Evolutionary conservation across 1,139 yeast species (phyloP).

Genomic region (Lodderomyces parapsilosis): DNA sequence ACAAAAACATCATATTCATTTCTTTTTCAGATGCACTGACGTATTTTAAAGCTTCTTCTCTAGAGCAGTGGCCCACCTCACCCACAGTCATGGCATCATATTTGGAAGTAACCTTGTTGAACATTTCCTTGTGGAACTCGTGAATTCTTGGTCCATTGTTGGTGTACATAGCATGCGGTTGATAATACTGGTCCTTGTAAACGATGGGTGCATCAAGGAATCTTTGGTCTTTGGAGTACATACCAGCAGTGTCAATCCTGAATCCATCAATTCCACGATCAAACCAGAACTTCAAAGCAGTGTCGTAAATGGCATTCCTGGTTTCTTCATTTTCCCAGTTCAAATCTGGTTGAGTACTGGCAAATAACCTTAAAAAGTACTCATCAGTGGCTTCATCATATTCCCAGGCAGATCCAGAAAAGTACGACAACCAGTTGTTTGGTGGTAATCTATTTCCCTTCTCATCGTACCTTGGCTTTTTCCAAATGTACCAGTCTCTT

Average conservation of each 20-base stretch:
- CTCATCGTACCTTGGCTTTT: constrained; percentile 44
- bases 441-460: constrained; percentile 53
- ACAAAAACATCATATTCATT: constrained; percentile 52
- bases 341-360: constrained; percentile 54
- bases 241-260: constrained; percentile 54
- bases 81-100: constrained; percentile 60
- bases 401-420: constrained; percentile 57
- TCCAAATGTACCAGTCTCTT: constrained; percentile 65
- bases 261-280: constrained; percentile 59
- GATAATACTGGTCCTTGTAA: constrained; percentile 40
- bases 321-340: constrained; percentile 58
- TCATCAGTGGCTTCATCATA: constrained; percentile 52
- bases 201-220: constrained; percentile 51
- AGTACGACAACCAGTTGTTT: constrained; percentile 54
- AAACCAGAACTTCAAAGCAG: constrained; percentile 53
- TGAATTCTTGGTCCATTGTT: constrained; percentile 55
- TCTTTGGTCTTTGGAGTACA: constrained; percentile 49
- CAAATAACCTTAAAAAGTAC: constrained; percentile 54
- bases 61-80: constrained; percentile 46
- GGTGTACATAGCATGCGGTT: constrained; percentile 32
- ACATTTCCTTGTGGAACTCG: constrained; percentile 57
- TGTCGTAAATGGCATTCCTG: constrained; percentile 50
- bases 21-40: constrained; percentile 51
- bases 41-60: constrained; percentile 44
- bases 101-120: constrained; percentile 39